Evolutionary conservation across 192 early-diverging fungal species (phyloP), one percentile per base, ranked within the genome.

Genomic region (Gryganskiella cystojenkinii): DNA sequence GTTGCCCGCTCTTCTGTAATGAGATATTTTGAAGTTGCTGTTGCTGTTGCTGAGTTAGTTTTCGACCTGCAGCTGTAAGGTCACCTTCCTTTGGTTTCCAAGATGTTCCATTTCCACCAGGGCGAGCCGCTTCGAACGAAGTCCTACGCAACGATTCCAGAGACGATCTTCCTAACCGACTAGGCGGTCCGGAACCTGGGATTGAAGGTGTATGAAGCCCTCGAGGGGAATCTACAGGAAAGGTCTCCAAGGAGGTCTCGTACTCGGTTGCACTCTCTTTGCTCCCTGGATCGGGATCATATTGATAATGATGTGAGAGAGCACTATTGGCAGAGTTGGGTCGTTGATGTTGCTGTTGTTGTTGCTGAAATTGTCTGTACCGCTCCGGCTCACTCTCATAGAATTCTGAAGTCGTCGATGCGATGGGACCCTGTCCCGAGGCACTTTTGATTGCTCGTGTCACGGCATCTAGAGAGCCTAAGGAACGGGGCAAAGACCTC

Each of bases 181-280:
- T 24, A 17, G 31, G 42, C 11, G 24, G 35, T 11, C 37, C 51
- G 7, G 44, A 55, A 37, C 66, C 60, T 25, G 31, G 35, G 31
- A 61, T 45, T 14, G 61, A 50, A 7, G 52, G 46, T 47, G 50
- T 19, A 11, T 64, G 40, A 7, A 24, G 5, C 19, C 22, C 4
- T 5, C 5, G 47, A 50, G 47, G 22, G 47, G 47, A 53, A 6
- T 73, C 71, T 28, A 54, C 25, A 10, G 40, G 49, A 54, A 78
- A 78, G n/a, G 66, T 78, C 50, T 78, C 74, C 22, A 58, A 13
- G 0, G 74, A 78, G 3, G 74, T 78, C 49, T 78, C 74, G 13
- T 78, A 78, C 4, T 78, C 74, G 0, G 74, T 78, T 11, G 66
- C 67, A 22, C 74, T 78, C 43, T 69, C 74, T 14, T 57, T 46